phyloP scores from a whole-genome alignment of 176 grass and related monocot species.

The Poa annua region DNA sequence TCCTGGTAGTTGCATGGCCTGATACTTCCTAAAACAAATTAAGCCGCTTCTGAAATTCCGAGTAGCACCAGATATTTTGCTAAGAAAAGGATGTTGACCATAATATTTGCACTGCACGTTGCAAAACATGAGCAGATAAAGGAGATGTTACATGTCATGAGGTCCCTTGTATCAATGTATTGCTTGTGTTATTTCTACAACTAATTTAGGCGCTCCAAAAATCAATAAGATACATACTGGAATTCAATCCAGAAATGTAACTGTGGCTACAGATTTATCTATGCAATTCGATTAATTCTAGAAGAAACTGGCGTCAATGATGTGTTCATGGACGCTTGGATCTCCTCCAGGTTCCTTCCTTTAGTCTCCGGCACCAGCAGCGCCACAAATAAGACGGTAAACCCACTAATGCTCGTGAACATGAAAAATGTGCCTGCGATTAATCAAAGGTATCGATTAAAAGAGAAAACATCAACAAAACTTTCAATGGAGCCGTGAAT shows the following conservation, averaged over 20 bases:
- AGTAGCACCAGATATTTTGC: neutral
- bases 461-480: neutral
- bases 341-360: slow-evolving; percentile 78
- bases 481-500: neutral
- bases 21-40: too few species aligned
- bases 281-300: neutral
- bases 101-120: too few species aligned
- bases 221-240: neutral
- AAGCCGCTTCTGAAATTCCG: too few species aligned
- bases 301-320: slow-evolving; percentile 7
- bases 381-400: slow-evolving; percentile 70
- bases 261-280: neutral
- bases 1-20: too few species aligned
- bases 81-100: too few species aligned
- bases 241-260: neutral
- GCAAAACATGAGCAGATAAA: too few species aligned
- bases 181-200: too few species aligned
- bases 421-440: slow-evolving; percentile 75
- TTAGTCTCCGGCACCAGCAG: slow-evolving; percentile 80
- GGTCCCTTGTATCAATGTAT: too few species aligned
- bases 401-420: slow-evolving; percentile 63
- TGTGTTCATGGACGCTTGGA: slow-evolving; percentile 74
- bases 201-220: neutral
- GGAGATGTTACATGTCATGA: too few species aligned
- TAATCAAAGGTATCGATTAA: too few species aligned